phyloP scores from a whole-genome alignment of 176 grass and related monocot species.

The Hordeum vulgare region MorexV3_pseudomolecules_assembly NC_058520.1:124947638-124948137 shows the following conservation, averaged over 20 bases:
- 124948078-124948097: constrained; percentile 2
- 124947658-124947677: not conserved
- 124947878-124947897: constrained; percentile 47
- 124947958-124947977: not conserved
- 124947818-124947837: constrained; percentile 73
- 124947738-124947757: not conserved
- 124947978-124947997: not conserved
- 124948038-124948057: not conserved
- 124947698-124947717: not conserved
- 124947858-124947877: constrained; percentile 87
- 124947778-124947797: not conserved
- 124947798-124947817: constrained; percentile 14
- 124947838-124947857: constrained; percentile 47
- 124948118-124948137: constrained; percentile 83
- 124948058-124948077: not conserved
- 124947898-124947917: constrained; percentile 33
- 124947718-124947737: not conserved
- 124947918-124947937: constrained; percentile 47
- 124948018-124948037: not conserved
- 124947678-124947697: constrained; percentile 9
- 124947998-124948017: not conserved
- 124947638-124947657: not conserved
- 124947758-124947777: not conserved
- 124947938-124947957: constrained; percentile 9
- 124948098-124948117: constrained; percentile 47